Evolutionary conservation across 192 early-diverging fungal genomes (phyloP), one percentile per base, ranked within the genome.

Genomic region (Podila horticola): DNA sequence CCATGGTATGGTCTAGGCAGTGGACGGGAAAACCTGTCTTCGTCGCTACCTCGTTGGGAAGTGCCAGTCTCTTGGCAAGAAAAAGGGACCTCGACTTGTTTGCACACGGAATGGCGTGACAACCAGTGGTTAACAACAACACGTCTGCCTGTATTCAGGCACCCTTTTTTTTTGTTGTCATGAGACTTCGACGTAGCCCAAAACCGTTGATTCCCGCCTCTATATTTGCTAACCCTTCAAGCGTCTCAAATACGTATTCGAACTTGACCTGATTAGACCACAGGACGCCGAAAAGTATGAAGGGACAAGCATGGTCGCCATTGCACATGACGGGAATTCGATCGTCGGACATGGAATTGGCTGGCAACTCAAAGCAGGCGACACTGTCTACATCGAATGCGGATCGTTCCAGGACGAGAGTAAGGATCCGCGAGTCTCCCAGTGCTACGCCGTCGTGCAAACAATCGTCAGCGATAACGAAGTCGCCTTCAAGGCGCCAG

Each of bases 371-470:
- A 64, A 69, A 26, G 71, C 62, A 5, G 77, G 79, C 2, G 84
- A 85, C 38, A 76, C 74, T 13, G 64, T 85, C 51, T 85, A 85
- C 20, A 74, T 85, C 55, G 84, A 85, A 38, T 82, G 74, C 50
- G 84, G 79, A 20, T n/a, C 74, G 8, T 73, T 74, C 49, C 50
- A 69, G 57, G 69, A 84, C 41, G 36, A 57, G 17, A 59, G n/a
- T 66, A 69, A 67, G 61, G 69, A 85, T 50, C 66, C 38, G 26
- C 67, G 79, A 49, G 41, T 70, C 34, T 68, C 77, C 6, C 77
- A 81, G 60, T 82, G 84, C 64, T 76, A 85, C 62, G 77, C 52
- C 6, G 71, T 73, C 8, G 79, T 85, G 1, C 57, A 61, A n/a
- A 48, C 63, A 8, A 72, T 85, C 49, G 33, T 85, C 30, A 64